A percentile compares a stretch with the other conserved stretches of the same genome.
Evolutionary conservation across 371 early-diverging fungal species (phyloP).

Genomic region (Rhizopus sp.): DNA sequence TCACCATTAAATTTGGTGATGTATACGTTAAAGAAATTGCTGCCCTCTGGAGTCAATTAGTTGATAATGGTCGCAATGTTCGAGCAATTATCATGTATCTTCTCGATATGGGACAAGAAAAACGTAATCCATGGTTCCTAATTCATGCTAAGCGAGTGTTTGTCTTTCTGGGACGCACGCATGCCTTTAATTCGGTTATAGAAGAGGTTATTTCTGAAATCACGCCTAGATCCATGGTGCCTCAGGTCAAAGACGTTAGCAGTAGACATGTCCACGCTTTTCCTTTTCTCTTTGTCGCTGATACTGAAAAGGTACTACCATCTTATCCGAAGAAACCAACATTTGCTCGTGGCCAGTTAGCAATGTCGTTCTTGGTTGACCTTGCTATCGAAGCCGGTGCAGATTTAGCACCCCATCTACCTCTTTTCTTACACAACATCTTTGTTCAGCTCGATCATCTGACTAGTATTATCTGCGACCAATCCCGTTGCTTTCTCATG

Average conservation of each 20-base stretch:
- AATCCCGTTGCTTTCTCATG: slow-evolving; percentile 78
- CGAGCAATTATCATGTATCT: slow-evolving; percentile 74
- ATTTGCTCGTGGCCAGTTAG: slow-evolving; percentile 79
- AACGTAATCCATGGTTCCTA: slow-evolving; percentile 79
- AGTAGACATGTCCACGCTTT: slow-evolving; percentile 41
- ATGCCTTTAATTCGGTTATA: slow-evolving; percentile 60
- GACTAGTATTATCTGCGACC: slow-evolving; percentile 78
- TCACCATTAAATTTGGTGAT: slow-evolving; percentile 84
- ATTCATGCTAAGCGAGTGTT: slow-evolving; percentile 80
- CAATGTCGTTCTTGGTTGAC: slow-evolving; percentile 80
- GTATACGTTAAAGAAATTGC: slow-evolving; percentile 79
- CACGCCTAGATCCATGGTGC: slow-evolving; percentile 79
- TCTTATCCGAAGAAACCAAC: slow-evolving; percentile 70
- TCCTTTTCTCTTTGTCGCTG: slow-evolving; percentile 60
- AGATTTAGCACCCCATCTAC: slow-evolving; percentile 68
- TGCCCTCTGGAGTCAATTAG: slow-evolving; percentile 80
- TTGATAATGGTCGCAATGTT: slow-evolving; percentile 67
- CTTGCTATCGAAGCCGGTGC: slow-evolving; percentile 78
- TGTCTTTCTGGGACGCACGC: slow-evolving; percentile 77
- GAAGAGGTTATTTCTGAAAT: slow-evolving; percentile 69
- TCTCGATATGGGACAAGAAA: slow-evolving; percentile 71
- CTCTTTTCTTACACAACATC: slow-evolving; percentile 73
- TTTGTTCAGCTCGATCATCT: slow-evolving; percentile 83
- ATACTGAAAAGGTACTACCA: slow-evolving; percentile 67
- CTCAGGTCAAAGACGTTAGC: slow-evolving; percentile 58